Conservation (phyloP, 805 yeast genomes). For the Nakazawaea siamensis region DNA sequence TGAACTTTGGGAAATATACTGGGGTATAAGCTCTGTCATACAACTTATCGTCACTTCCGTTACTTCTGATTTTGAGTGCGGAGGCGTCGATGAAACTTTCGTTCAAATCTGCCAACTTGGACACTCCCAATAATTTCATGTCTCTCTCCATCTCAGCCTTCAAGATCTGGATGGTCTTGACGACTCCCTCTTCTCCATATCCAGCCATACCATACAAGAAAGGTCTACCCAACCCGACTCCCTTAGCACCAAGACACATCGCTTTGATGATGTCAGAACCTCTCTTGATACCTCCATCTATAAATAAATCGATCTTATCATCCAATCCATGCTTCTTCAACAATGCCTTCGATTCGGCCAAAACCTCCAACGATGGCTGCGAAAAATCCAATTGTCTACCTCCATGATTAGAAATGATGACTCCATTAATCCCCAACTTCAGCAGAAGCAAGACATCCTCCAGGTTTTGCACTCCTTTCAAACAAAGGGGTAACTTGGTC, state of each 20-base stretch:
- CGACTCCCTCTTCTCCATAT: slow-evolving; percentile 71
- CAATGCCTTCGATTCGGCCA: slow-evolving; percentile 43
- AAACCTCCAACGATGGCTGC: slow-evolving; percentile 52
- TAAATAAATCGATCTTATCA: slow-evolving; percentile 27
- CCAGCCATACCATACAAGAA: slow-evolving; percentile 72
- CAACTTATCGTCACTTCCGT: slow-evolving; percentile 9
- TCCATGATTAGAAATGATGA: slow-evolving; percentile 66
- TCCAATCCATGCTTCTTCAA: slow-evolving; percentile 32
- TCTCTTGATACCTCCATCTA: slow-evolving; percentile 37
- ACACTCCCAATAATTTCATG: slow-evolving; percentile 61
- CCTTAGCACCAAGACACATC: slow-evolving; percentile 33
- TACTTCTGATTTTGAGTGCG: slow-evolving; percentile 14
- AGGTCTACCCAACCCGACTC: slow-evolving; percentile 67
- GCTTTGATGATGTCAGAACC: slow-evolving; percentile 36
- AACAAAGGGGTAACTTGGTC: slow-evolving; percentile 37
- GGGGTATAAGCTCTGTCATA: slow-evolving; percentile 10
- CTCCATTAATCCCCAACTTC: slow-evolving; percentile 51
- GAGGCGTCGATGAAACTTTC: slow-evolving; percentile 30
- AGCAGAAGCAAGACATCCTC: slow-evolving; percentile 59
- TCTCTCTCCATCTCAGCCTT: slow-evolving; percentile 54
- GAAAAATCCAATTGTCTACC: slow-evolving; percentile 64
- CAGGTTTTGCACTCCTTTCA: slow-evolving; percentile 60
- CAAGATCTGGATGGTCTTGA: slow-evolving; percentile 52
- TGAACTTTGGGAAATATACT: slow-evolving; percentile 6
- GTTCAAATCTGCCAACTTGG: slow-evolving; percentile 34